Base-by-base conservation (phyloP, 2,329 filamentous ascomycete species). In the Penicillium sp. region DNA sequence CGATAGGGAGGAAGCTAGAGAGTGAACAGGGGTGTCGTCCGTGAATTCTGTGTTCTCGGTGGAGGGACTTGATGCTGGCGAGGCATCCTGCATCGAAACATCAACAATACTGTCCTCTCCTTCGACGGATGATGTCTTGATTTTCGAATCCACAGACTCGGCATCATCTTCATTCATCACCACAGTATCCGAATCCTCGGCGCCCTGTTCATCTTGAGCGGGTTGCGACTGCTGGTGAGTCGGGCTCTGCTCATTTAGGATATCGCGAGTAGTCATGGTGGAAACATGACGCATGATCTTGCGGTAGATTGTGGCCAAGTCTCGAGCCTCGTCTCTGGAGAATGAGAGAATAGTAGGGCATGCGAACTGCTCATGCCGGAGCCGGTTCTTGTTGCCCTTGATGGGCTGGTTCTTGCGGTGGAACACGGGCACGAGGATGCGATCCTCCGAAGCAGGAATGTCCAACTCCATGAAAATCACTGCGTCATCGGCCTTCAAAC, bases 101-200 rank as follows among this genome's bases (percentile, higher is more conserved):
- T 97, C 90, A 6, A 97, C 89, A 67, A 97, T 85, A 58, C 90
- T 90, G 58, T 97, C 92, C 71, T 97, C 93, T 9, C 91, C 89
- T 69, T 92, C 88, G 2, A 96, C 83, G 3, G 92, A 96, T 26
- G 85, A 83, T 43, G 90, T 88, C 55, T 88, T 84, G 45, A 96
- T 81, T 67, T 88, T 89, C 22, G 83, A 80, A 61, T 89, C 89
- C 9, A 82, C 84, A 4, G 86, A 86, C 4, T 89, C 85, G 3
- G 82, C 84, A 59, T 83, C 81, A 56, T 84, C 82, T 22, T 81
- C 73, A 50, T 74, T 87, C 54, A 87, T 85, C 11, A 89, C 78
- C 20, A 90, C 82, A 43, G 88, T 82, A 65, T 93, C 90, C 2
- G 85, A 84, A 53, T 90, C 88, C 56, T 80, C 77, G 7, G 73